Evolutionary conservation across 2,329 filamentous ascomycete species (phyloP).

Genomic region (Hypomyces rosellus): DNA sequence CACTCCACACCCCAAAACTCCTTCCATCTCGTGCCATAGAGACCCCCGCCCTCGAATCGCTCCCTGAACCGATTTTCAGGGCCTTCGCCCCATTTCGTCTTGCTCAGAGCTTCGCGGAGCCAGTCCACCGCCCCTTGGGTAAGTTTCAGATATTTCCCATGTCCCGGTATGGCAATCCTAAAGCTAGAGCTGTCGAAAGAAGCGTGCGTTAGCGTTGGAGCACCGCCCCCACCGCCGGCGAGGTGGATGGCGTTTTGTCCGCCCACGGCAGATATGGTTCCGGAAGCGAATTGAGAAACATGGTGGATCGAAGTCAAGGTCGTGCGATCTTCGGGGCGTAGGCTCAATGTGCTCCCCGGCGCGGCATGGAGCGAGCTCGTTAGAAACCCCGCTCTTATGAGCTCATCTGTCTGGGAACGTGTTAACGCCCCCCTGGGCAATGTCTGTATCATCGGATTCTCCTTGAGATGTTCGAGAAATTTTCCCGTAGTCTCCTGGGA

Average conservation of each 20-base stretch:
- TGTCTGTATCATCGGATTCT: constrained; percentile 39
- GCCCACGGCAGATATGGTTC: constrained; percentile 62
- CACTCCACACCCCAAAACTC: constrained; percentile 64
- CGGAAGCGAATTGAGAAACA: constrained; percentile 60
- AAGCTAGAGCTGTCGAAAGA: constrained; percentile 22
- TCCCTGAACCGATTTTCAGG: constrained; percentile 57
- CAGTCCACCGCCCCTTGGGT: constrained; percentile 55
- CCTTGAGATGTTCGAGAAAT: constrained; percentile 46
- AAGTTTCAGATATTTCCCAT: constrained; percentile 62
- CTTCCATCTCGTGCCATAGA: constrained; percentile 49
- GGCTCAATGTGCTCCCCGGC: constrained; percentile 33
- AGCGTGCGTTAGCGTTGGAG: constrained; percentile 22
- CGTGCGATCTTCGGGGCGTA: constrained; percentile 47
- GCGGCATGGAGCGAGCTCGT: constrained; percentile 37
- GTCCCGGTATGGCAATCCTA: constrained; percentile 59
- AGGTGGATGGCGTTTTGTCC: constrained; percentile 59
- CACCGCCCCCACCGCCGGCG: constrained; percentile 50
- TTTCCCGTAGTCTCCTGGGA: constrained; percentile 39
- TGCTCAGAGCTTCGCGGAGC: constrained; percentile 51
- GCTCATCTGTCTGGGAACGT: constrained; percentile 43
- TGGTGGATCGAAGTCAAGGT: constrained; percentile 55
- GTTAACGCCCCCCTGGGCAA: constrained; percentile 29
- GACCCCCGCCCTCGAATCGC: constrained; percentile 61
- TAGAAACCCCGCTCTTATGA: constrained; percentile 63
- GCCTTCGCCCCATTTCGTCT: constrained; percentile 56